Evolutionary conservation across 2,329 filamentous ascomycete species (phyloP).

Genomic region (Colletotrichum musicola): DNA sequence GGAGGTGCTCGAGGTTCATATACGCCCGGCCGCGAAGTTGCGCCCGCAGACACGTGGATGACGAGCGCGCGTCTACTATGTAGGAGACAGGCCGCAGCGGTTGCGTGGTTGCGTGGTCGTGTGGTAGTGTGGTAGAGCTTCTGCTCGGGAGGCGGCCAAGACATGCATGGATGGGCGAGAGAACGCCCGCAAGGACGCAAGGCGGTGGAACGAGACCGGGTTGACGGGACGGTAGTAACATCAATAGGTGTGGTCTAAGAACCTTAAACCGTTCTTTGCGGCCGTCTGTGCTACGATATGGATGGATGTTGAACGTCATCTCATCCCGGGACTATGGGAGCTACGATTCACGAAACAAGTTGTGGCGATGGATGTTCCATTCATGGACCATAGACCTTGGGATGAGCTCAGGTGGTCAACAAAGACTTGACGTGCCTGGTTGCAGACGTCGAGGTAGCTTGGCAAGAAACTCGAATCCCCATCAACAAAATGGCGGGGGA

Average conservation of each 20-base stretch:
- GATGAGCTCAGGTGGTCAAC: neutral
- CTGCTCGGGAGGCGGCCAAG: slow-evolving; percentile 17
- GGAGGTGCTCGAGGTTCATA: slow-evolving; percentile 48
- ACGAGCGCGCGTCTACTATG: slow-evolving; percentile 1
- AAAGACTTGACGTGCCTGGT: neutral
- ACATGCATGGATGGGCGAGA: slow-evolving; percentile 8
- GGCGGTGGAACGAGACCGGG: slow-evolving; percentile 24
- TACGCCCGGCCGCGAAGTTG: neutral
- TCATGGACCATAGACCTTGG: too few relatives aligned
- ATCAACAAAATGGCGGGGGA: neutral
- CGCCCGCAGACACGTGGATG: slow-evolving; percentile 39
- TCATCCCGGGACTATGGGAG: neutral
- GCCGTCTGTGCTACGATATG: neutral
- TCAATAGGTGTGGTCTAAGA: slow-evolving; percentile 11
- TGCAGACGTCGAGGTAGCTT: neutral
- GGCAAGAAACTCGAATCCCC: neutral
- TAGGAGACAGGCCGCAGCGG: neutral
- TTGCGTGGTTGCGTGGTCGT: neutral
- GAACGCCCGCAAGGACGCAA: slow-evolving; percentile 39
- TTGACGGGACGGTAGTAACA: slow-evolving; percentile 19
- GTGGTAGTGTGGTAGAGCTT: neutral
- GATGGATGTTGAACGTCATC: neutral
- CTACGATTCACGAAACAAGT: too few relatives aligned
- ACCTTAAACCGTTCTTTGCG: slow-evolving; percentile 4
- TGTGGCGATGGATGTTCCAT: too few relatives aligned